These are phyloP conservation scores for Lepidium campestre DNA, from an alignment of 441 rosid genomes.

Conservation along the genomic window DNA sequence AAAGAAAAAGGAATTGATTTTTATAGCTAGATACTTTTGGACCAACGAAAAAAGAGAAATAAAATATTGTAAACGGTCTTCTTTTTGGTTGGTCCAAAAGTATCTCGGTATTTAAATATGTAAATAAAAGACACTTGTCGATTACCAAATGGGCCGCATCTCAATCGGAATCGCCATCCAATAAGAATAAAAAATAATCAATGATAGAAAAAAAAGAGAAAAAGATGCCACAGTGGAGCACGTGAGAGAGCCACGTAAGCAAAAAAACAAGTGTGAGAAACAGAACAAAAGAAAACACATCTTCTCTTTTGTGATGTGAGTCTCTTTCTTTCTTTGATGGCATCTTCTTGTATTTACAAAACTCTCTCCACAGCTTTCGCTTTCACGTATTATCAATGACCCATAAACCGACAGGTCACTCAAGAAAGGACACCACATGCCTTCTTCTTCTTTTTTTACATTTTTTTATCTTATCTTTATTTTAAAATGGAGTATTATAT, in stretches of 20 bases:
- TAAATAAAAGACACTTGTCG: conserved; percentile 8
- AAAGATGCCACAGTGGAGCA: neutral
- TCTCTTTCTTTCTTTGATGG: neutral
- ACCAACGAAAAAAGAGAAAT: conserved; percentile 12
- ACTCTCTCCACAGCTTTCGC: conserved; percentile 18
- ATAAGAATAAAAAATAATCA: neutral
- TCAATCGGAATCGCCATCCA: conserved; percentile 25
- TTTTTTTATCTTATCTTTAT: conserved; percentile 20
- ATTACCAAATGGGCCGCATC: conserved; percentile 21
- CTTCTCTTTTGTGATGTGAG: conserved; percentile 1
- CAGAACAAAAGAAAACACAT: conserved; percentile 31
- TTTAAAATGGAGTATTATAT: too few species aligned
- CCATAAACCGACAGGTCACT: conserved; percentile 47
- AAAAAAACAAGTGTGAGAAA: conserved; percentile 15
- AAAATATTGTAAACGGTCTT: neutral
- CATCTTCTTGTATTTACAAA: neutral
- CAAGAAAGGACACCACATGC: conserved; percentile 38
- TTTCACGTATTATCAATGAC: conserved; percentile 26
- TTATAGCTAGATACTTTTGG: conserved; percentile 9
- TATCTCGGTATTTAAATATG: neutral
- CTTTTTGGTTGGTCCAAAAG: neutral
- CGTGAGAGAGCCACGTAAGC: conserved; percentile 24
- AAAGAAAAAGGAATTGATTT: conserved; percentile 2
- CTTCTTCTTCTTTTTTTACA: conserved; percentile 29
- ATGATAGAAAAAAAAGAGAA: neutral